These are phyloP conservation scores for Stropharia rugosoannulata DNA, from an alignment of 768 basidiomycete species.

Conservation along the genomic window DNA sequence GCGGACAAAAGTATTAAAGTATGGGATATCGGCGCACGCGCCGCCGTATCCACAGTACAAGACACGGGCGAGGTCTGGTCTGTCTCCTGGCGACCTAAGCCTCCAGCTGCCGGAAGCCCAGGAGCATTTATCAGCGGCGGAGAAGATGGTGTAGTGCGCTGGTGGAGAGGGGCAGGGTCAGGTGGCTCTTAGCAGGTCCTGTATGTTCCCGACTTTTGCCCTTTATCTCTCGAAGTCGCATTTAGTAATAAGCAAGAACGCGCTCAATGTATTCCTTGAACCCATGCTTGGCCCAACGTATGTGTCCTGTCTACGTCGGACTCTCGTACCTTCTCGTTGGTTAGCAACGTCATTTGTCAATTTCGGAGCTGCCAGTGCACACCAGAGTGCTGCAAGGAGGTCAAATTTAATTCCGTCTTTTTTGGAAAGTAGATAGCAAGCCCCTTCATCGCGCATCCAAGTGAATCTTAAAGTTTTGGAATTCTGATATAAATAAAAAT, in stretches of 20 bases:
- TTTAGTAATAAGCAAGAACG: background rate
- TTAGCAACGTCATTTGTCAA: background rate
- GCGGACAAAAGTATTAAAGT: conserved; percentile 86
- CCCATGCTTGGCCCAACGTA: background rate
- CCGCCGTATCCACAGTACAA: conserved; percentile 74
- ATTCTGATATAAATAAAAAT: background rate
- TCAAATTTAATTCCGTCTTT: background rate
- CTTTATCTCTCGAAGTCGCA: background rate
- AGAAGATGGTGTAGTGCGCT: conserved; percentile 70
- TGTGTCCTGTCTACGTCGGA: background rate
- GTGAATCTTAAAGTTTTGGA: background rate
- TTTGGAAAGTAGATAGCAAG: background rate
- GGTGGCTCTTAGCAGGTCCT: conserved; percentile 13
- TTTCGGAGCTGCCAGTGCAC: background rate
- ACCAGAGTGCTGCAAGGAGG: background rate
- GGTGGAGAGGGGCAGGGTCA: conserved; percentile 75
- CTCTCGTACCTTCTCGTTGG: background rate
- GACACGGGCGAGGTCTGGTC: conserved; percentile 84
- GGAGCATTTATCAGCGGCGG: conserved; percentile 76
- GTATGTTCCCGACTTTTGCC: background rate
- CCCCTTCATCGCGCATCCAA: background rate
- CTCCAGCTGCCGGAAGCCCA: conserved; percentile 50
- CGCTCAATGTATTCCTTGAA: background rate
- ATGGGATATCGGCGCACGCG: conserved; percentile 79
- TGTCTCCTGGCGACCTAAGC: conserved; percentile 75